Percentiles rank a stretch among this genome's conserved stretches.
Conservation (phyloP, 768 basidiomycete species). For the Pleurotus salmoneostramineus region DNA sequence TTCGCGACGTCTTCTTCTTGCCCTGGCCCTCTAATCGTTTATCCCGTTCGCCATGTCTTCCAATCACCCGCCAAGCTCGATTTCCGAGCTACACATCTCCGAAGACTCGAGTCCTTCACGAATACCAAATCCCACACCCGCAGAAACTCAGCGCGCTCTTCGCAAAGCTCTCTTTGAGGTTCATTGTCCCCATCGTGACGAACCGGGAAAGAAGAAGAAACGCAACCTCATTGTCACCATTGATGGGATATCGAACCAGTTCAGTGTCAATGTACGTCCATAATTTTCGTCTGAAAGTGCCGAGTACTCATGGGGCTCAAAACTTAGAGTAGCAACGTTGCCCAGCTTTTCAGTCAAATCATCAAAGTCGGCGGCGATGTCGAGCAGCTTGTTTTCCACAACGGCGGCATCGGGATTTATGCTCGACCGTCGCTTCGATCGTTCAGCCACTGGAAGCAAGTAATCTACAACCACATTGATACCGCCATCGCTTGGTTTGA, state of each 20-base stretch:
- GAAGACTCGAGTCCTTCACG: too few species aligned
- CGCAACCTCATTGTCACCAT: not conserved
- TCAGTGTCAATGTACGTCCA: not conserved
- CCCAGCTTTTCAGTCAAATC: constrained; percentile 18
- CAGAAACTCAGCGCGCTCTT: too few species aligned
- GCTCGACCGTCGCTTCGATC: constrained; percentile 13
- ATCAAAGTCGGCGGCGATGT: constrained; percentile 13
- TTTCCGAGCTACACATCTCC: too few species aligned
- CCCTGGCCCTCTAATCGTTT: too few species aligned
- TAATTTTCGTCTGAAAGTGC: not conserved
- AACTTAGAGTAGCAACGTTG: constrained; percentile 27
- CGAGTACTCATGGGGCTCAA: too few species aligned
- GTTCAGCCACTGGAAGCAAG: not conserved
- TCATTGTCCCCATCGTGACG: too few species aligned
- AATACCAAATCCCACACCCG: too few species aligned
- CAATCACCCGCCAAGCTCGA: too few species aligned
- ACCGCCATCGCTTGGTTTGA: not conserved
- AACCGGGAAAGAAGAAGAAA: too few species aligned
- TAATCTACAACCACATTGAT: not conserved
- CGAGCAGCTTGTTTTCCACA: constrained; percentile 23
- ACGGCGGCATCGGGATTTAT: constrained; percentile 26
- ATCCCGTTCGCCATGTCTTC: too few species aligned
- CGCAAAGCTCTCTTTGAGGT: too few species aligned
- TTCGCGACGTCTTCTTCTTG: too few species aligned
- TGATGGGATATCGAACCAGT: not conserved